These are phyloP conservation scores for Coffea canephora DNA, from an alignment of 257 asterid genomes.

Conservation along the genomic window DNA sequence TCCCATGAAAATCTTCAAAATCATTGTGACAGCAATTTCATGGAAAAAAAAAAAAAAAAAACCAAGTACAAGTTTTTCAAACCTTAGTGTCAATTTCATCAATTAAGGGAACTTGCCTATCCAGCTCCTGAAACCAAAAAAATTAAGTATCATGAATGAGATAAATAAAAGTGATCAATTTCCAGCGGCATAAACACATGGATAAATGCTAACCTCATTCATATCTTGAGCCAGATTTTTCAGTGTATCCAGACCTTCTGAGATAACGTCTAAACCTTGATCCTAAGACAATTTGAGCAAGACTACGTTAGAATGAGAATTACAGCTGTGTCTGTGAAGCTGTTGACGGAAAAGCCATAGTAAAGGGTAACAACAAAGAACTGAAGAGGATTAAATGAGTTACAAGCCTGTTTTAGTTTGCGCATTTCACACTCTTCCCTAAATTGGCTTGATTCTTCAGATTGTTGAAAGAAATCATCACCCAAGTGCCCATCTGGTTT, in stretches of 20 bases:
- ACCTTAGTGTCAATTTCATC: conserved; percentile 94
- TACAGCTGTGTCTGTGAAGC: not conserved
- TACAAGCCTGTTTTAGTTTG: conserved; percentile 91
- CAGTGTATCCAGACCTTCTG: conserved; percentile 70
- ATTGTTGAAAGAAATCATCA: conserved; percentile 49
- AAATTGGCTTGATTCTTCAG: conserved; percentile 67
- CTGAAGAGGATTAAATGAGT: conserved; percentile 21
- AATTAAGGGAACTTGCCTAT: conserved; percentile 77
- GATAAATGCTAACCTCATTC: conserved; percentile 62
- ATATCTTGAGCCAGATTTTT: conserved; percentile 80
- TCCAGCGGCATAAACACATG: not conserved
- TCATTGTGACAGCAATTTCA: not conserved
- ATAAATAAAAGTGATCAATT: not conserved
- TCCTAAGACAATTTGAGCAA: conserved; percentile 45
- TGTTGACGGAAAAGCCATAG: not conserved
- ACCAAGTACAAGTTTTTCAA: not conserved
- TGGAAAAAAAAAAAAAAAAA: not conserved
- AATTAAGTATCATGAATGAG: not conserved
- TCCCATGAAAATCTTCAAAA: not conserved
- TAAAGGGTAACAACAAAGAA: not conserved
- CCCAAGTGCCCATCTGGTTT: conserved; percentile 54
- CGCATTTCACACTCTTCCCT: conserved; percentile 79
- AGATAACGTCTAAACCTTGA: conserved; percentile 74
- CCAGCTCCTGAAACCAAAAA: conserved; percentile 61
- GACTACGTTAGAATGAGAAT: conserved; percentile 4